Evolutionary conservation across 148 eudicot species (phyloP).

Genomic region (Chenopodium formosanum): DNA sequence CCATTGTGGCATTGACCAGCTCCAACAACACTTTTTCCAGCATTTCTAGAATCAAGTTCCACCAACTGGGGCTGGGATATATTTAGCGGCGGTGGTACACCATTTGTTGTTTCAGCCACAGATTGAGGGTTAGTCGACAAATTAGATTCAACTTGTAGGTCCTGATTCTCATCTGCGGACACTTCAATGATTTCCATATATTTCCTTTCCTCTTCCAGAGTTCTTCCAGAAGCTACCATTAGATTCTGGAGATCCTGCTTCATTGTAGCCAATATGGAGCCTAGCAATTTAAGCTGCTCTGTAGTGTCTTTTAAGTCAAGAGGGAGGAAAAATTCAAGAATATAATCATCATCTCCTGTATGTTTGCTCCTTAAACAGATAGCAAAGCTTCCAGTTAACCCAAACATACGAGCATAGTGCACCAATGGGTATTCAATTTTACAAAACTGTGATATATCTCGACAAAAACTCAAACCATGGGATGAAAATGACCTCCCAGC

Average conservation of each 20-base stretch:
- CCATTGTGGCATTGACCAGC: constrained; percentile 29
- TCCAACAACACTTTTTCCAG: constrained; percentile 25
- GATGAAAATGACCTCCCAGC: constrained; percentile 82
- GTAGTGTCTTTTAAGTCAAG: constrained; percentile 36
- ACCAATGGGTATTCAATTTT: constrained; percentile 88
- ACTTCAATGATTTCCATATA: constrained; percentile 53
- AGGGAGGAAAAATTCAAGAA: constrained; percentile 89
- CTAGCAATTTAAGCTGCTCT: constrained; percentile 58
- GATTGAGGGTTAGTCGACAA: constrained; percentile 30
- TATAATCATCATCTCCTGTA: constrained; percentile 80
- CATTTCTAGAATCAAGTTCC: constrained; percentile 36
- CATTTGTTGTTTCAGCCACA: constrained; percentile 35
- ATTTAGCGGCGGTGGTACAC: constrained; percentile 20
- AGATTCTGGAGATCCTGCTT: constrained; percentile 64
- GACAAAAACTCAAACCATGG: constrained; percentile 62
- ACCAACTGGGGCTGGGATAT: constrained; percentile 30
- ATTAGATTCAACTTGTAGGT: constrained; percentile 32
- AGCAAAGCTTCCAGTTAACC: constrained; percentile 67
- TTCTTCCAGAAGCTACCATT: constrained; percentile 74
- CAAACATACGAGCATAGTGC: constrained; percentile 93
- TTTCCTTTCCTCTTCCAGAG: constrained; percentile 62
- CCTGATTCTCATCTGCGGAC: constrained; percentile 46
- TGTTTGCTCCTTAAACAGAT: constrained; percentile 76
- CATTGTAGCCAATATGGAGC: constrained; percentile 58
- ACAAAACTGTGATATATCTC: constrained; percentile 63